Evolutionary conservation across 495 filamentous ascomycete species (phyloP), one percentile per base, ranked within the genome.

Genomic region (Penicillium longicatenatum): DNA sequence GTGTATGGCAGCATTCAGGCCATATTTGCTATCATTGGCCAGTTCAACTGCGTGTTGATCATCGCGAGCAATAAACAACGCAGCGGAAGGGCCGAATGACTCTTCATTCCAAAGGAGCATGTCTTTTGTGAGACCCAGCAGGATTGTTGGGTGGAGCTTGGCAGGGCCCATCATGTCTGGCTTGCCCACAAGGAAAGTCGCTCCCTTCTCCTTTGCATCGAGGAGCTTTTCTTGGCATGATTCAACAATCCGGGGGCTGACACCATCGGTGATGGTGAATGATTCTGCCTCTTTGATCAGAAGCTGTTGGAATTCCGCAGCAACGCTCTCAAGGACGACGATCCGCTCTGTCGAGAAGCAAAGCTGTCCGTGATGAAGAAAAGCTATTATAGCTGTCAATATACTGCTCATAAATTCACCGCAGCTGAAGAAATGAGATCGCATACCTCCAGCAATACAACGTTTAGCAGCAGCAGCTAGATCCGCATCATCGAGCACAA

Each of bases 11-110:
- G 91, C 93, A 1, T 92, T 96, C 42, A 98, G 79, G 8, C 93
- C 93, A 67, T 93, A 94, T 52, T 94, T 83, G 71, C 88, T 92
- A 58, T 95, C 89, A 65, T 98, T 97, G 90, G 96, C 96, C 48
- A 93, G 67, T 50, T 75, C 63, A 50, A 97, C 71, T 4, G 93
- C 92, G 65, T 97, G 90, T 14, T 81, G 82, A 61, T 98, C 93
- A 50, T 77, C 73, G 43, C 85, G 82, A 53, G 97, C 92, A 67
- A 89, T 91, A 89, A 92, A 92, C 1, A 98, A 82, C 22, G 92
- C 88, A 61, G 96, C 93, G 21, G 95, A 82, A 0, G 93, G 93
- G 4, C 93, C 93, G 63, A 98, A 98, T 0, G 93, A 96, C 76
- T 98, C 93, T 50, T 96, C 90, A 26, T 72, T 91, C n/a, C 30